Evolutionary conservation across 257 asterid species (phyloP), one percentile per base, ranked within the genome.

Genomic region (Lithospermum erythrorhizon): DNA sequence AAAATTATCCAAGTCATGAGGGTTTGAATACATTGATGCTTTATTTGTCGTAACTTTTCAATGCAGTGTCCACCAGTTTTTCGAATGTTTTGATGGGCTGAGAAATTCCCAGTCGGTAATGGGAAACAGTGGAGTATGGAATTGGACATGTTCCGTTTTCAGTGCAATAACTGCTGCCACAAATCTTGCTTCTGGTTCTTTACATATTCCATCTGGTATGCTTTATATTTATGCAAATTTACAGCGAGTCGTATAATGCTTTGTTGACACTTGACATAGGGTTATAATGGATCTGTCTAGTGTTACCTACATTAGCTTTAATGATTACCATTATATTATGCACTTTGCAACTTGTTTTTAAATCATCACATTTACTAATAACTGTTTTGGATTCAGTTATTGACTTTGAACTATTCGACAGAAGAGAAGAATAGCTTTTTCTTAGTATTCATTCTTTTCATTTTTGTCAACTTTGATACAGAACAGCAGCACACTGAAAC

Each of bases 141-240:
- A 83, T 69, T 93, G 99, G 99, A 89, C 99, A 53, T 81, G 85
- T 73, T 93, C 97, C 29, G 83, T 93, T 58, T 90, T 85, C 68
- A 93, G 87, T 65, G 99, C 96, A 49, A 83, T 93, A 80, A 86
- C 99, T 66, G 95, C 95, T 65, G 93, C 97, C 62, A 84, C 99
- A 61, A 86, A 82, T 71, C 96, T 93, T 83, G 99, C 99, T 30
- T 82, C 97, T 64, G 99, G 97, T 65, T 89, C 99, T 35, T 65
- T 80, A 65, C 85, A 70, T 23, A 84, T 83, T 70, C 81, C 95
- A 66, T 54, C 82, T 30, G 97, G 99, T 93, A 84, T 65, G 84
- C 59, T 59, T 57, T 71, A 57, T 27, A 7, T 9, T 1, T 6
- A 11, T 21, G 13, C 48, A 21, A 20, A 22, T 18, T 37, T n/a